Base-by-base conservation (phyloP, 208 protist species). In the Leishmania mexicana region DNA sequence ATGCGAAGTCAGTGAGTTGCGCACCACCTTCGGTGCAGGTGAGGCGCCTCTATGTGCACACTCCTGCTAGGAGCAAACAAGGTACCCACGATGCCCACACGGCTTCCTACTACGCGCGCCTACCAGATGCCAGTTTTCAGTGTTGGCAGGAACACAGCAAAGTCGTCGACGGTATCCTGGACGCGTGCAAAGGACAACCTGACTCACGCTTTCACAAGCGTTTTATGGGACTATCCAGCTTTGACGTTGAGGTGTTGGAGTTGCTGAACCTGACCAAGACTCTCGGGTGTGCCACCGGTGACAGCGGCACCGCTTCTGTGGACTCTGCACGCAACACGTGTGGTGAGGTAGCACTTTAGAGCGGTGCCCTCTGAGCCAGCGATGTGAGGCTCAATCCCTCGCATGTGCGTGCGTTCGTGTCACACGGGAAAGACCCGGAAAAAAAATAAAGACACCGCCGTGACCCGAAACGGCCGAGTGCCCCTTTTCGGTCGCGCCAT, bases 211-310 rank as follows among this genome's bases (percentile, higher is more conserved):
- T 53, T 1, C 49, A 45, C 4, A 28, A 42, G 64, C 64, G 49
- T 5, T 81, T 58, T 58, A 15, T 7, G 53, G 73, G 75, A n/a
- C 21, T 86, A 1, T 72, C 65, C 49, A 24, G 13, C 8, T 49
- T 53, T 31, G 83, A 86, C 35, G 21, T 38, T 11, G 78, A 79
- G 58, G 83, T 86, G 28, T 49, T 86, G n/a, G 78, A 79, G 42
- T 51, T 78, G 57, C 54, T 78, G 53, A 64, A 65, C 54, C 75
- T 78, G 75, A 54, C 75, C 38, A 47, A 49, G 35, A 51, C n/a
- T 58, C 75, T 78, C 35, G 75, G 54, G 21, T 15, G 75, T 8
- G 49, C 24, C 35, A 38, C 70, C 21, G 70, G 28, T 10, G 47
- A 28, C n/a, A 35, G 42, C 45, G 70, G n/a, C 17, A 35, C 73